These are phyloP conservation scores for Cutaneotrichosporon spelunceum DNA, from an alignment of 1,284 basidiomycete species.

Conservation along the genomic window DNA sequence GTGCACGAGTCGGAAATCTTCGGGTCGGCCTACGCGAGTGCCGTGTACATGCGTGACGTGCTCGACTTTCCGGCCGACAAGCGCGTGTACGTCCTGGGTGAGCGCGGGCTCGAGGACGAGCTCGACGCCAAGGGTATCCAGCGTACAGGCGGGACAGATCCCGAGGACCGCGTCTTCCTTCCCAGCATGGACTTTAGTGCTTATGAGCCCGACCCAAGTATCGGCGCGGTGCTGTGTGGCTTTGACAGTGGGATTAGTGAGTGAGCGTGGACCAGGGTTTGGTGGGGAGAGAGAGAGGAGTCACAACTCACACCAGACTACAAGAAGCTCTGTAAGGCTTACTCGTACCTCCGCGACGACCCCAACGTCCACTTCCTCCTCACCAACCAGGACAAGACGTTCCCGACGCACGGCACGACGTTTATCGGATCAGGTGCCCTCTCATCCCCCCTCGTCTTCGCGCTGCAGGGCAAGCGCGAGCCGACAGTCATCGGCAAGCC, in stretches of 20 bases:
- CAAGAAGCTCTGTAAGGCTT: slow-evolving; percentile 89
- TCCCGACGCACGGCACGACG: slow-evolving; percentile 71
- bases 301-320: slow-evolving; percentile 60
- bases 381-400: slow-evolving; percentile 91
- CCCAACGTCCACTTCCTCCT: slow-evolving; percentile 79
- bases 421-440: slow-evolving; percentile 70
- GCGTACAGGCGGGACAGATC: slow-evolving; percentile 81
- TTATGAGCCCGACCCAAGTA: slow-evolving; percentile 66
- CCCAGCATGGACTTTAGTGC: slow-evolving; percentile 68
- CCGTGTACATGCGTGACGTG: slow-evolving; percentile 86
- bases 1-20: slow-evolving; percentile 81
- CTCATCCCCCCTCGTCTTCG: slow-evolving; percentile 74
- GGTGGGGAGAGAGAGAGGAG: not conserved
- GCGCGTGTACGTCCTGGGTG: slow-evolving; percentile 94
- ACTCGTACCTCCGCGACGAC: slow-evolving; percentile 79
- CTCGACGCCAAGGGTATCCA: slow-evolving; percentile 74
- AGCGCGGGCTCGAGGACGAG: slow-evolving; percentile 90
- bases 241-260: slow-evolving; percentile 57
- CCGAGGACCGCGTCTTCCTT: slow-evolving; percentile 71
- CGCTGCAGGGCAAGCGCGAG: slow-evolving; percentile 60
- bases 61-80: slow-evolving; percentile 84
- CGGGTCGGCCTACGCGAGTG: slow-evolving; percentile 89
- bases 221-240: slow-evolving; percentile 89
- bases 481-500: slow-evolving; percentile 90
- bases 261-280: slow-evolving; percentile 16